Evolutionary conservation across 2,329 filamentous ascomycete species (phyloP).

Genomic region (Verticillium nubilum): DNA sequence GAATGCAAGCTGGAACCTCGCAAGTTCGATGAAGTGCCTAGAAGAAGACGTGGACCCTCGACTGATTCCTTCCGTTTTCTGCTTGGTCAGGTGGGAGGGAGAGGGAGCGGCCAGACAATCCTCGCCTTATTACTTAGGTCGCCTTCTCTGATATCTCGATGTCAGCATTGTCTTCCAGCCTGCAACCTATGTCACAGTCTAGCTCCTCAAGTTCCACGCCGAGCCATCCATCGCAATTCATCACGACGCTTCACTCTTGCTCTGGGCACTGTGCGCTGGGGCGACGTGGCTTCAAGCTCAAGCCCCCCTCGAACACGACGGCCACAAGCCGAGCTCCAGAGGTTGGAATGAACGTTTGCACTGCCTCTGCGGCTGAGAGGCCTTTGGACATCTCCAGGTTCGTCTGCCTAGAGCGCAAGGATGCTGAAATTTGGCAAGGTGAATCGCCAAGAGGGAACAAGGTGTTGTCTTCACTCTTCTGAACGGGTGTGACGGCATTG

Average conservation of each 20-base stretch:
- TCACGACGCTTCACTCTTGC: background rate
- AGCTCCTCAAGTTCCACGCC: background rate
- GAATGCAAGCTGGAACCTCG: background rate
- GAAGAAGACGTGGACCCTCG: too few species aligned
- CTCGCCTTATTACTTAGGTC: background rate
- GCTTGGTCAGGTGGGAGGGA: background rate
- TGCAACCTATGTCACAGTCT: background rate
- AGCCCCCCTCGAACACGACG: background rate
- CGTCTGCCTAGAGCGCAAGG: too few species aligned
- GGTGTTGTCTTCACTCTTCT: too few species aligned
- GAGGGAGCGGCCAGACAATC: background rate
- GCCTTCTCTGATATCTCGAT: background rate
- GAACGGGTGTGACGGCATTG: too few species aligned
- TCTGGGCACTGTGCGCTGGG: background rate
- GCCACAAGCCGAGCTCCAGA: background rate
- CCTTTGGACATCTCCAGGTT: too few species aligned
- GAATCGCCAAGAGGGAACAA: too few species aligned
- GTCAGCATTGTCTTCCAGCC: background rate
- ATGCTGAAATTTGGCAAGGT: too few species aligned
- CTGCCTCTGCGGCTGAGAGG: too few species aligned
- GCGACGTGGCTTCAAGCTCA: background rate
- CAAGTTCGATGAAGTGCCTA: background rate
- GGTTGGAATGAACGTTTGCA: background rate
- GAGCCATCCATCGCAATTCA: background rate
- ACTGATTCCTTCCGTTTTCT: background rate